Percentiles rank a stretch among this genome's conserved stretches.
Conservation (phyloP, 176 grass and related monocot genomes). For the Saccharum spontaneum region DNA sequence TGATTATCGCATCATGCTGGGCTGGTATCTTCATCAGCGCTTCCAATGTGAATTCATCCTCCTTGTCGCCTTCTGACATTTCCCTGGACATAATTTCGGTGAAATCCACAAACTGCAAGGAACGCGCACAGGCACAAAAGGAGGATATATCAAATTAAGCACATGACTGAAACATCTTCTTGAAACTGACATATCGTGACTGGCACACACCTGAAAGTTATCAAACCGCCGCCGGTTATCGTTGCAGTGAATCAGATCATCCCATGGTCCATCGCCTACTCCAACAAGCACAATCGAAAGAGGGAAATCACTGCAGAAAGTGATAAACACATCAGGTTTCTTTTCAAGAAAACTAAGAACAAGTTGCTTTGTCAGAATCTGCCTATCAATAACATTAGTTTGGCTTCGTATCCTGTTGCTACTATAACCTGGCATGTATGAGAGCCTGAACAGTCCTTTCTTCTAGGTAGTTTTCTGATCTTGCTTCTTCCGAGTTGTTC, state of each 20-base stretch:
- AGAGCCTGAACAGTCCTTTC: slow-evolving; percentile 40
- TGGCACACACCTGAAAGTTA: slow-evolving; percentile 49
- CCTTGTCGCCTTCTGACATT: slow-evolving; percentile 39
- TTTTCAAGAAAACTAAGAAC: neutral
- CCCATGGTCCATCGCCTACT: slow-evolving; percentile 59
- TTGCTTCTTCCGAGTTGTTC: neutral
- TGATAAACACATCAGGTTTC: neutral
- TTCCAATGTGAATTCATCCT: slow-evolving; percentile 51
- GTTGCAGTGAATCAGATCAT: slow-evolving; percentile 31
- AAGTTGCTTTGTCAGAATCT: neutral
- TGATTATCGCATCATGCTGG: slow-evolving; percentile 50
- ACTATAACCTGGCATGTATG: slow-evolving; percentile 24
- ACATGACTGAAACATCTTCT: neutral
- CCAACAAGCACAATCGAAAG: slow-evolving; percentile 60
- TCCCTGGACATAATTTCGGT: slow-evolving; percentile 63
- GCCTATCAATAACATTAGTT: neutral
- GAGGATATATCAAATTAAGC: neutral
- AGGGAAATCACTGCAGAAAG: slow-evolving; percentile 44
- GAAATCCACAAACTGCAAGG: slow-evolving; percentile 72
- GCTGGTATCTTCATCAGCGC: slow-evolving; percentile 64
- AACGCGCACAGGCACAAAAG: neutral
- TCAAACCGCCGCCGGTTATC: slow-evolving; percentile 31
- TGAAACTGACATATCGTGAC: neutral
- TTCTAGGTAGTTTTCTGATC: slow-evolving; percentile 35
- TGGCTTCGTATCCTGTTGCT: neutral